Conservation (phyloP, 768 basidiomycete genomes). For the Harrya chromipes region DNA sequence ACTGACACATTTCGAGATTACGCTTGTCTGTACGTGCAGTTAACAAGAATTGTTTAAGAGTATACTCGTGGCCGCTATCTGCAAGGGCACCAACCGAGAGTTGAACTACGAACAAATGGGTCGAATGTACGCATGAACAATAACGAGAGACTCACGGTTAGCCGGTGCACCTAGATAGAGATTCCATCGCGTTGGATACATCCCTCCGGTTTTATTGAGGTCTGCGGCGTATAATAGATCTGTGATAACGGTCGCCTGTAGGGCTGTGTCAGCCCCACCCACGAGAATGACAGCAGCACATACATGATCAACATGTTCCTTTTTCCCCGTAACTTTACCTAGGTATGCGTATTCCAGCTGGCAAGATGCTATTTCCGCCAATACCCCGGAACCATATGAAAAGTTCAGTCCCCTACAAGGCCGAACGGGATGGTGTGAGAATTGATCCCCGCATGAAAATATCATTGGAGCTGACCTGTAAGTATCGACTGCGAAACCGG, state of each 20-base stretch:
- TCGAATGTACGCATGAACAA: background rate
- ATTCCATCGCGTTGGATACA: constrained; percentile 63
- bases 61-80: constrained; percentile 76
- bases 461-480: constrained; percentile 38
- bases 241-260: constrained; percentile 49
- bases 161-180: constrained; percentile 41
- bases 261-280: background rate
- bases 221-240: constrained; percentile 45
- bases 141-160: constrained; percentile 41
- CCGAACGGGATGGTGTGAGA: background rate
- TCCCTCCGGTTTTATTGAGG: constrained; percentile 46
- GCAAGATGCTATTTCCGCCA: constrained; percentile 77
- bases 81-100: constrained; percentile 61
- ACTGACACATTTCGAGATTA: constrained; percentile 67
- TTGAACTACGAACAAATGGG: constrained; percentile 23
- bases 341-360: constrained; percentile 87
- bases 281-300: constrained; percentile 14
- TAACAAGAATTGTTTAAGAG: constrained; percentile 68
- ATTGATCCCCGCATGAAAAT: background rate
- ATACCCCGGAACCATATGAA: constrained; percentile 30
- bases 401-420: background rate
- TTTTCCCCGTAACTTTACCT: constrained; percentile 71
- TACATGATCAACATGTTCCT: constrained; percentile 56
- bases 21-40: constrained; percentile 58
- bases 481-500: constrained; percentile 67